Percentiles rank a stretch among this genome's conserved stretches.
These are phyloP conservation scores for Corylus heterophylla DNA, from an alignment of 306 rosid species.

Conservation along the genomic window DNA sequence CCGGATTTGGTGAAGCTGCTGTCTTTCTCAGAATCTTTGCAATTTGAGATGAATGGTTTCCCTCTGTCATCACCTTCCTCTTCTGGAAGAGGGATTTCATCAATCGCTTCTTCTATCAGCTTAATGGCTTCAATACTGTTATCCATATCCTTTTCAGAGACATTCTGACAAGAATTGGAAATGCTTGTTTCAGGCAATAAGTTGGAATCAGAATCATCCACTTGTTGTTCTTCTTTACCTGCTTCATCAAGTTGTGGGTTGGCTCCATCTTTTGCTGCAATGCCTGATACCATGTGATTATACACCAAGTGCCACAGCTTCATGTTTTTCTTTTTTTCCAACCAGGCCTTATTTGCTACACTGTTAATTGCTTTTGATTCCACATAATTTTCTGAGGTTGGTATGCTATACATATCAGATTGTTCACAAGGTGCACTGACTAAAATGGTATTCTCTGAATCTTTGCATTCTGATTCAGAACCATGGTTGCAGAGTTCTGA, in stretches of 20 bases:
- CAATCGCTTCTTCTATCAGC: slow-evolving; percentile 92
- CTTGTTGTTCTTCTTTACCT: slow-evolving; percentile 30
- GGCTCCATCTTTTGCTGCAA: slow-evolving; percentile 42
- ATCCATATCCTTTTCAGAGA: slow-evolving; percentile 24
- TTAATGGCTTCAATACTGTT: slow-evolving; percentile 68
- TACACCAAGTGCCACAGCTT: slow-evolving; percentile 76
- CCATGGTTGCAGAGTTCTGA: slow-evolving; percentile 29
- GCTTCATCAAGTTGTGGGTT: slow-evolving; percentile 31
- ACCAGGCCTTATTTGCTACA: slow-evolving; percentile 31
- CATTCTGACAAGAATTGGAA: slow-evolving; percentile 27
- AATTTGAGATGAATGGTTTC: slow-evolving; percentile 6
- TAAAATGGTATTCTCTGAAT: slow-evolving; percentile 29
- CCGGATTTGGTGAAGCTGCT: slow-evolving; percentile 21
- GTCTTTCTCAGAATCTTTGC: slow-evolving; percentile 2
- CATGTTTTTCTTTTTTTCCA: slow-evolving; percentile 47
- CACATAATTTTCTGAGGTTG: slow-evolving; percentile 35
- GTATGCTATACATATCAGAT: slow-evolving; percentile 26
- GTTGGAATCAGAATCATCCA: slow-evolving; percentile 18
- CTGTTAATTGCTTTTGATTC: slow-evolving; percentile 36
- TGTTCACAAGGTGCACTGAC: slow-evolving; percentile 27
- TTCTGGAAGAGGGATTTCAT: slow-evolving; percentile 69
- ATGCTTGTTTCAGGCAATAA: slow-evolving; percentile 15
- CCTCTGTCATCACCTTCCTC: slow-evolving; percentile 8
- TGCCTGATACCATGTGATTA: slow-evolving; percentile 76
- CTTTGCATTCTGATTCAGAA: slow-evolving; percentile 26